These are phyloP conservation scores for Nicotiana attenuata DNA, from an alignment of 257 asterid genomes.

Conservation along the genomic window DNA sequence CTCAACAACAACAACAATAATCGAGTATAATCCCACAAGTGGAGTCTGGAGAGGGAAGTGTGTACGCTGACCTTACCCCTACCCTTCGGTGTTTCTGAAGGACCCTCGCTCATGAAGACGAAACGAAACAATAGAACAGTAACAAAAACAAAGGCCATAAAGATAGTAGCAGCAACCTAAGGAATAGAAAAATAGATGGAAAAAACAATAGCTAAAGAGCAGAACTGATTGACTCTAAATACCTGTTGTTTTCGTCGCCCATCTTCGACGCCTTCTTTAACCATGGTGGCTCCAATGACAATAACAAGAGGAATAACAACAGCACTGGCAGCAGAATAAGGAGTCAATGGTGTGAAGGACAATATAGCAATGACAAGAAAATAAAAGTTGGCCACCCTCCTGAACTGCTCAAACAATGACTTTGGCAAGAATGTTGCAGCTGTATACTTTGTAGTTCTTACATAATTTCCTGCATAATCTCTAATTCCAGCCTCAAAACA, in stretches of 20 bases:
- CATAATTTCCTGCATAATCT: slow-evolving; percentile 60
- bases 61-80: too few relatives aligned
- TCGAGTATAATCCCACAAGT: too few relatives aligned
- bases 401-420: slow-evolving; percentile 89
- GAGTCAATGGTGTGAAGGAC: slow-evolving; percentile 73
- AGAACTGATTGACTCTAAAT: not conserved
- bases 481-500: slow-evolving; percentile 30
- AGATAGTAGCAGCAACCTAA: too few relatives aligned
- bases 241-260: slow-evolving; percentile 76
- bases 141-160: too few relatives aligned
- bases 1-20: too few relatives aligned
- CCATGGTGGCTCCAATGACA: slow-evolving; percentile 72
- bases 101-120: too few relatives aligned
- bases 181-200: too few relatives aligned
- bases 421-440: slow-evolving; percentile 80
- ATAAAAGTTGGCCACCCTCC: slow-evolving; percentile 88
- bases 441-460: slow-evolving; percentile 67
- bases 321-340: slow-evolving; percentile 63
- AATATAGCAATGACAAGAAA: slow-evolving; percentile 62
- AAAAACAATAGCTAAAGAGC: not conserved
- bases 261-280: slow-evolving; percentile 85
- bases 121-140: too few relatives aligned
- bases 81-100: too few relatives aligned
- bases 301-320: slow-evolving; percentile 56
- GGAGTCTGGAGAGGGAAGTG: too few relatives aligned